Percentiles rank a stretch among this genome's conserved stretches.
phyloP scores from a whole-genome alignment of 345 rosid species.

The Brassica cretica region DNA sequence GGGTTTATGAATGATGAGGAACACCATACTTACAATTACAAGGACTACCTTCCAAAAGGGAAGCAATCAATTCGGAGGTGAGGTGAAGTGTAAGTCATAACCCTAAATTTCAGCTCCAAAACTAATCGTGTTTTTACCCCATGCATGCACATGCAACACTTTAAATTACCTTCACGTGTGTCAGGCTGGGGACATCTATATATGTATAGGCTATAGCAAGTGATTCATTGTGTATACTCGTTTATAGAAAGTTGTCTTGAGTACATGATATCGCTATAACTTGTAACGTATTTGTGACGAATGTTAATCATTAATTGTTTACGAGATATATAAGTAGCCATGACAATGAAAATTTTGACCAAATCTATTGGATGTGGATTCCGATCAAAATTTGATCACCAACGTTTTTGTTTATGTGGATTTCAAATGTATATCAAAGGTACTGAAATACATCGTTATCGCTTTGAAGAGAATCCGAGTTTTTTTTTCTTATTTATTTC shows the following conservation, averaged over 20 bases:
- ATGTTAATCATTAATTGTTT: not conserved
- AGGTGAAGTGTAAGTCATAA: slow-evolving; percentile 35
- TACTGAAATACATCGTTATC: not conserved
- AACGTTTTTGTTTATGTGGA: not conserved
- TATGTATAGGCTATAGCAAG: not conserved
- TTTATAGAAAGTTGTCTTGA: slow-evolving; percentile 12
- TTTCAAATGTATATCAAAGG: not conserved
- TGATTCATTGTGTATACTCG: not conserved
- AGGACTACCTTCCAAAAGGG: slow-evolving; percentile 25
- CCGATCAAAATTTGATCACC: not conserved
- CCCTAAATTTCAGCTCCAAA: slow-evolving; percentile 41
- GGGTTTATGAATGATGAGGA: slow-evolving; percentile 34
- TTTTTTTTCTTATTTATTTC: too few species aligned
- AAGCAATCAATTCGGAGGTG: slow-evolving; percentile 31
- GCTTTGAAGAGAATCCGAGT: not conserved
- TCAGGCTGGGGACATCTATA: slow-evolving; percentile 18
- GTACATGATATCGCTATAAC: not conserved
- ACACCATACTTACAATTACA: slow-evolving; percentile 28
- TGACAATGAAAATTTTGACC: not conserved
- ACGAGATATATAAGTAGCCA: not conserved
- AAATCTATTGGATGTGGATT: not conserved
- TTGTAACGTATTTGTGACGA: not conserved
- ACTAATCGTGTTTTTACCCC: slow-evolving; percentile 30
- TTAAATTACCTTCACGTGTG: slow-evolving; percentile 35
- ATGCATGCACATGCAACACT: slow-evolving; percentile 38